Percentiles rank a stretch among this genome's conserved stretches.
phyloP scores from a whole-genome alignment of 257 asterid species.

The Nicotiana obtusifolia region DNA sequence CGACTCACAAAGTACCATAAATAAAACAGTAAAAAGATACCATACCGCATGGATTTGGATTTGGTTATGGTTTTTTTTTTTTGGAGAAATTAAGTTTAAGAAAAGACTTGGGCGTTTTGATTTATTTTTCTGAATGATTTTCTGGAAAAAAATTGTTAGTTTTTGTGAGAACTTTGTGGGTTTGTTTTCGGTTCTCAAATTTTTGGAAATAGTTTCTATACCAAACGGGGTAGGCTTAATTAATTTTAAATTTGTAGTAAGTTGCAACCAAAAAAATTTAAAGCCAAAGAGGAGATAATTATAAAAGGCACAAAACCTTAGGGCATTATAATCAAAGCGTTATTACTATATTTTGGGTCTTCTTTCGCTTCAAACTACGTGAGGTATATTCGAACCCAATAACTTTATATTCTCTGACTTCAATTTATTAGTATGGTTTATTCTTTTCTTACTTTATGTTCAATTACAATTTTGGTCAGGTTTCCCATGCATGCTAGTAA shows the following conservation, averaged over 20 bases:
- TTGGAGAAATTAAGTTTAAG: too few relatives aligned
- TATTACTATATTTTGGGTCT: not conserved
- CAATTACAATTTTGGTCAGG: not conserved
- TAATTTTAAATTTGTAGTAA: too few relatives aligned
- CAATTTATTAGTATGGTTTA: not conserved
- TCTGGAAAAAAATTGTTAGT: too few relatives aligned
- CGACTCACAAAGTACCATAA: not conserved
- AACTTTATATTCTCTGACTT: not conserved
- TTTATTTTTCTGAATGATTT: too few relatives aligned
- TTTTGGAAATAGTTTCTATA: not conserved
- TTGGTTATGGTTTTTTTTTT: too few relatives aligned
- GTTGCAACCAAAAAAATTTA: not conserved
- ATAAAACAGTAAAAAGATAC: not conserved
- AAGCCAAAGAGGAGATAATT: not conserved
- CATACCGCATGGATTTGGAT: too few relatives aligned
- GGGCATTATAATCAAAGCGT: not conserved
- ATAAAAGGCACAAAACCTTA: not conserved
- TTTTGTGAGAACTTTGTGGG: too few relatives aligned
- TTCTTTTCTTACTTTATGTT: not conserved
- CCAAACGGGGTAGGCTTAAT: not conserved
- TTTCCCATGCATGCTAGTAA: not conserved
- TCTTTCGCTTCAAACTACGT: too few relatives aligned
- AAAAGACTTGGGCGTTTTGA: too few relatives aligned
- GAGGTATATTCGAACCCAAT: not conserved
- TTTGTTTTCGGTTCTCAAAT: too few relatives aligned